These are phyloP conservation scores for Acmispon strigosus DNA, from an alignment of 306 rosid species.

Conservation along the genomic window DNA sequence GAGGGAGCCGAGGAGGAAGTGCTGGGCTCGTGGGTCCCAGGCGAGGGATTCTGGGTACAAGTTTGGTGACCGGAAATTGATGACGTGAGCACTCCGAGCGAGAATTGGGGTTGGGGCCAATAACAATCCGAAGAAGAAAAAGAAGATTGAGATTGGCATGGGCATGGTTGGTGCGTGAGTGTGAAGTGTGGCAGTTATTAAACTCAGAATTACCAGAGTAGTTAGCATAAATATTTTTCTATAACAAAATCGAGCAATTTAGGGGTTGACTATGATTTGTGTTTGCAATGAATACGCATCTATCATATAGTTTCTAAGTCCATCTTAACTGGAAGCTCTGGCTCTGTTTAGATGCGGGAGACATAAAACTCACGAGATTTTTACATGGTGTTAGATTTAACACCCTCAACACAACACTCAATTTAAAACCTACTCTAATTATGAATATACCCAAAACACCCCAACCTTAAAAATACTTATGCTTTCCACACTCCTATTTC, in stretches of 20 bases:
- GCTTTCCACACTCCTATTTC: too few species aligned
- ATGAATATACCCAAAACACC: too few species aligned
- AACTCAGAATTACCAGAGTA: background rate
- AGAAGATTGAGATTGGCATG: background rate
- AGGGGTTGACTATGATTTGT: constrained; percentile 1
- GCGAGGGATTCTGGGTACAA: constrained; percentile 66
- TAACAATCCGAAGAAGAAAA: background rate
- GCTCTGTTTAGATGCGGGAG: too few species aligned
- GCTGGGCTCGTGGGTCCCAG: constrained; percentile 65
- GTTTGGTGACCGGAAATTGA: constrained; percentile 55
- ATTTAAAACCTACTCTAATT: too few species aligned
- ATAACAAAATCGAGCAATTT: background rate
- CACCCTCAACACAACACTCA: too few species aligned
- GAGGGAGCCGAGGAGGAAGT: constrained; percentile 64
- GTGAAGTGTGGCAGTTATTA: background rate
- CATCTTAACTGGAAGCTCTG: too few species aligned
- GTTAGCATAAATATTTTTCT: background rate
- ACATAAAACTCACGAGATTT: too few species aligned
- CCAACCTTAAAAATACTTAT: too few species aligned
- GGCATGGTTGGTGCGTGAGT: constrained; percentile 12
- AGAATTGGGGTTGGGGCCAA: constrained; percentile 13
- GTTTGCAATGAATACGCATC: background rate
- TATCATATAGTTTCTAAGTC: too few species aligned
- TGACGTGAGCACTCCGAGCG: constrained; percentile 44
- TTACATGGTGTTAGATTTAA: too few species aligned